A percentile compares a stretch with the other conserved stretches of the same genome.
phyloP scores from a whole-genome alignment of 371 early-diverging fungal species.

The Apophysomyces variabilis region DNA sequence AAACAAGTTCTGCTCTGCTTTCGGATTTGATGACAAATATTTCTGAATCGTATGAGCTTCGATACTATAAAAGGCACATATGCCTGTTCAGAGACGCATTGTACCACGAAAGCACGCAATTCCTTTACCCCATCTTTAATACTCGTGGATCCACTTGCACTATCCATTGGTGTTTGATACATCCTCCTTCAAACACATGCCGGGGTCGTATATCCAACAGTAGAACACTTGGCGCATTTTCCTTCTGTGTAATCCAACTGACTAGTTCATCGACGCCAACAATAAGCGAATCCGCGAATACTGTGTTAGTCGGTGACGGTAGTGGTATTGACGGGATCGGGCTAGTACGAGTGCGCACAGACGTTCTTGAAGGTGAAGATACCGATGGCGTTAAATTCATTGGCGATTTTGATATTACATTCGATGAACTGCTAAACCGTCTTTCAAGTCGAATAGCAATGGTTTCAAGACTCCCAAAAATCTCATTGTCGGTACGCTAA shows the following conservation, averaged over 20 bases:
- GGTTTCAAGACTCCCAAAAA: slow-evolving; percentile 33
- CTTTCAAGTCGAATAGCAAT: slow-evolving; percentile 18
- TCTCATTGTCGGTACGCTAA: slow-evolving; percentile 36
- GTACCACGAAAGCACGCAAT: neutral
- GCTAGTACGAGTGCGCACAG: neutral
- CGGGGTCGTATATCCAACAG: slow-evolving; percentile 78
- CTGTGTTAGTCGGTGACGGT: slow-evolving; percentile 25
- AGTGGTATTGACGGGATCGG: slow-evolving; percentile 5
- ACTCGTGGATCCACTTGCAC: slow-evolving; percentile 81
- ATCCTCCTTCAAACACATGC: slow-evolving; percentile 66
- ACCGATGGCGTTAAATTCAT: neutral
- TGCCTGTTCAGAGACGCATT: slow-evolving; percentile 12
- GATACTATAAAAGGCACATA: slow-evolving; percentile 19
- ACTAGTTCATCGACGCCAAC: slow-evolving; percentile 43
- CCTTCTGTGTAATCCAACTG: slow-evolving; percentile 30
- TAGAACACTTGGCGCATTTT: slow-evolving; percentile 53
- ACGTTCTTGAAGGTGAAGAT: neutral
- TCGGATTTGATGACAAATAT: slow-evolving; percentile 39
- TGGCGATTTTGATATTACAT: neutral
- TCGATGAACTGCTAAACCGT: slow-evolving; percentile 10
- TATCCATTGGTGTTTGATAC: slow-evolving; percentile 65
- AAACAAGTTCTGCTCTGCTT: slow-evolving; percentile 60
- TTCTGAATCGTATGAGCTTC: slow-evolving; percentile 43
- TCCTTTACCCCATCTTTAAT: slow-evolving; percentile 52
- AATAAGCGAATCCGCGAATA: slow-evolving; percentile 26